phyloP scores from a whole-genome alignment of 1,284 basidiomycete genomes.

The Ganoderma multipileum region DNA sequence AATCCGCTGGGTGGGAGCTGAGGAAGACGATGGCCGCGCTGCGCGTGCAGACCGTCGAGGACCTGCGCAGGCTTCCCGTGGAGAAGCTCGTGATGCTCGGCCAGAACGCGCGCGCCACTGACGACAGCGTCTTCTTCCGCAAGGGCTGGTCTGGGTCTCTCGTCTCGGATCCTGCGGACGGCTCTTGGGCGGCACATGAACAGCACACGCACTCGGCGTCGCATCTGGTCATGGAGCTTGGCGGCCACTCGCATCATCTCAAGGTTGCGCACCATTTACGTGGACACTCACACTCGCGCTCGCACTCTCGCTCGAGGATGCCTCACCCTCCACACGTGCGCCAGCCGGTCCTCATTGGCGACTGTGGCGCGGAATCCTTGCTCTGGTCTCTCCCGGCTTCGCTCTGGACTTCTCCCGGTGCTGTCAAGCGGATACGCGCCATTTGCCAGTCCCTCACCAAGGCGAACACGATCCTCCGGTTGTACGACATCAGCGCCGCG shows the following conservation, averaged over 20 bases:
- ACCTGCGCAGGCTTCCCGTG: slow-evolving; percentile 62
- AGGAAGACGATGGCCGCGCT: slow-evolving; percentile 64
- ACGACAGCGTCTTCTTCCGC: slow-evolving; percentile 73
- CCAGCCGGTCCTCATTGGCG: slow-evolving; percentile 78
- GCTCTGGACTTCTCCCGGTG: slow-evolving; percentile 64
- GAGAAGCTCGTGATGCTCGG: slow-evolving; percentile 61
- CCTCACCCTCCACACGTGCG: slow-evolving; percentile 37
- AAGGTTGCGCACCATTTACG: slow-evolving; percentile 36
- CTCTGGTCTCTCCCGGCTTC: slow-evolving; percentile 65
- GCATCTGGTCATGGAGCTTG: slow-evolving; percentile 36
- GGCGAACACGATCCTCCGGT: slow-evolving; percentile 63
- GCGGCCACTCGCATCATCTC: slow-evolving; percentile 36
- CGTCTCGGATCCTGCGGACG: slow-evolving; percentile 42
- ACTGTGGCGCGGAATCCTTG: slow-evolving; percentile 69
- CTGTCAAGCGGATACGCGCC: slow-evolving; percentile 70
- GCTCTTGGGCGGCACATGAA: slow-evolving; percentile 32
- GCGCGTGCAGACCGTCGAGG: slow-evolving; percentile 58
- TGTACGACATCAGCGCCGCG: slow-evolving; percentile 70
- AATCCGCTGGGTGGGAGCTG: slow-evolving; percentile 69
- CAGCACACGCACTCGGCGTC: slow-evolving; percentile 35
- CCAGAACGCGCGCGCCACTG: slow-evolving; percentile 59
- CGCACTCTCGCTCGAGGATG: slow-evolving; percentile 38
- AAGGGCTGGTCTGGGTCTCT: slow-evolving; percentile 62
- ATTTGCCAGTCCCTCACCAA: slow-evolving; percentile 72
- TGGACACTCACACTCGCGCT: slow-evolving; percentile 38